phyloP scores from a whole-genome alignment of 1,284 basidiomycete species.

The Melampsora larici-populina region DNA sequence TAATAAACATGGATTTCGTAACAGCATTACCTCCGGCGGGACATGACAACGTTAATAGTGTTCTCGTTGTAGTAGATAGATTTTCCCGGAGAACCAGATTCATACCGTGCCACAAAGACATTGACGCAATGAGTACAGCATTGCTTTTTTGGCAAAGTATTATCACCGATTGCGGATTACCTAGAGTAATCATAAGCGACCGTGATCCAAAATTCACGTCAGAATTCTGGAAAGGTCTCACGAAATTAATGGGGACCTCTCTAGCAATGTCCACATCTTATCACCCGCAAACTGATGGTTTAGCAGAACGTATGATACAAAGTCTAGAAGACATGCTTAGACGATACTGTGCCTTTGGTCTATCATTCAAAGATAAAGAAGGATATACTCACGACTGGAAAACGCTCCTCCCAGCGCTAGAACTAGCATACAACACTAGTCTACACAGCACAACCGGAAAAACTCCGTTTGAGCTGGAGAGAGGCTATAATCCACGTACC shows the following conservation, averaged over 20 bases:
- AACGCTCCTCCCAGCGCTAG: conserved; percentile 15
- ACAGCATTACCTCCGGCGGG: no score
- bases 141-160: conserved; percentile 4
- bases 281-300: no score
- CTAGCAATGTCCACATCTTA: conserved; percentile 57
- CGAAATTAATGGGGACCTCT: conserved; percentile 53
- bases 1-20: no score
- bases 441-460: conserved; percentile 10
- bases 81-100: conserved; percentile 2
- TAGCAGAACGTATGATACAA: no score
- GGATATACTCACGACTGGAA: conserved; percentile 29
- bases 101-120: conserved; percentile 1
- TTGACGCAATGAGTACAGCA: not conserved
- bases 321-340: no score
- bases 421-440: conserved; percentile 38
- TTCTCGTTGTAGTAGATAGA: conserved; percentile 2
- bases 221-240: conserved; percentile 56
- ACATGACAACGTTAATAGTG: no score
- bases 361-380: no score
- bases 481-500: no score
- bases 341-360: no score
- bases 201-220: conserved; percentile 57
- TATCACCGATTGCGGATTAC: conserved; percentile 51
- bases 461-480: conserved; percentile 4
- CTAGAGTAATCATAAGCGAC: conserved; percentile 56